Evolutionary conservation across 2,329 filamentous ascomycete species (phyloP).

Genomic region (Pyricularia pennisetigena): DNA sequence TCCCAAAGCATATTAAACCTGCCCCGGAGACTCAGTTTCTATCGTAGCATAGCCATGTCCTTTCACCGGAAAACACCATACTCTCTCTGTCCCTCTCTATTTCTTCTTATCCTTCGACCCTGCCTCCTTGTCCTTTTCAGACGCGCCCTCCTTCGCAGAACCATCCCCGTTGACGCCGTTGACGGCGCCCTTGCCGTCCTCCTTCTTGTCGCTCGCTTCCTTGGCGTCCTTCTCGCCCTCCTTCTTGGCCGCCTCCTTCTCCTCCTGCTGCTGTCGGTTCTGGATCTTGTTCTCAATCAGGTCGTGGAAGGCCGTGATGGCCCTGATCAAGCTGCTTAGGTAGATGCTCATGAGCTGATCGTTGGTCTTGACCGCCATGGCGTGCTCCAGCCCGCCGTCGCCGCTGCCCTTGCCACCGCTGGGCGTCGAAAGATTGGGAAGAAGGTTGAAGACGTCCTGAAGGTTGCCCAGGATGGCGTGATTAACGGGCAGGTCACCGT

Average conservation of each 20-base stretch:
- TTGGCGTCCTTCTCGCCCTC: constrained; percentile 52
- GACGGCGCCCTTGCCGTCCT: constrained; percentile 10
- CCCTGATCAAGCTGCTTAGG: constrained; percentile 88
- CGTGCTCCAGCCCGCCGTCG: constrained; percentile 81
- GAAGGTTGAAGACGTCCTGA: constrained; percentile 98
- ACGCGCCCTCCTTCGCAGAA: constrained; percentile 21
- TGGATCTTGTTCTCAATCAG: constrained; percentile 99
- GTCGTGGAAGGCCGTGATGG: constrained; percentile 98
- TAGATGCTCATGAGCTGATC: constrained; percentile 99
- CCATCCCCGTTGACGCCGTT: constrained; percentile 26
- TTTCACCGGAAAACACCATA: constrained; percentile 11
- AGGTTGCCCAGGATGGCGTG: constrained; percentile 95
- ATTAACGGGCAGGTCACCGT: constrained; percentile 88
- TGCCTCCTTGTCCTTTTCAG: constrained; percentile 45
- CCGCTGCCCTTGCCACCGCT: constrained; percentile 45
- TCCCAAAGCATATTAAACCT: constrained; percentile 7
- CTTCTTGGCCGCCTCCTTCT: constrained; percentile 79
- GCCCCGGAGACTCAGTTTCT: constrained; percentile 6
- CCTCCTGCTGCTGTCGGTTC: constrained; percentile 93
- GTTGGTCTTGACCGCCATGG: constrained; percentile 98
- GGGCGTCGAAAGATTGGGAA: constrained; percentile 89
- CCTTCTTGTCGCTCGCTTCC: constrained; percentile 21
- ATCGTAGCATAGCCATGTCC: constrained; percentile 4
- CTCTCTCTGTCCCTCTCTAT: constrained; percentile 40
- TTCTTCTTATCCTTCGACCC: constrained; percentile 44